A percentile compares a stretch with the other conserved stretches of the same genome.
Conservation (phyloP, 2,329 filamentous ascomycete species). For the Sporothrix humicola region DNA sequence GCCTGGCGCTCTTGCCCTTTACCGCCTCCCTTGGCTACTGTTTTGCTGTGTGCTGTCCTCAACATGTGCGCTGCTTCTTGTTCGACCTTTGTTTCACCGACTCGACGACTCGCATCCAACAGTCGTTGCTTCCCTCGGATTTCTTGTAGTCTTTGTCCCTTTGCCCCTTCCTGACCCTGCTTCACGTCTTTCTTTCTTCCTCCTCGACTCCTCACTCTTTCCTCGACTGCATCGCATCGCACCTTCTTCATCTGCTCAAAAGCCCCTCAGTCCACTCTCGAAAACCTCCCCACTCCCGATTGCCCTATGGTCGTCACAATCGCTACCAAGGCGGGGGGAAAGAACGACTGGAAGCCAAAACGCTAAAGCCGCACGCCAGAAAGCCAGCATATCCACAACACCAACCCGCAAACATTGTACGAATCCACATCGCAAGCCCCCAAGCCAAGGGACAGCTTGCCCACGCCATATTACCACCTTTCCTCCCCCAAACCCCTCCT, state of each 20-base stretch:
- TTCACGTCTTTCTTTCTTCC: background rate
- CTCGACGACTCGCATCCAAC: background rate
- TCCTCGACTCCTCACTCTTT: background rate
- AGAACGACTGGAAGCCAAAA: slow-evolving; percentile 24
- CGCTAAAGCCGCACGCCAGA: slow-evolving; percentile 26
- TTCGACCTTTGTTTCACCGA: slow-evolving; percentile 1
- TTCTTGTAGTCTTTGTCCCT: background rate
- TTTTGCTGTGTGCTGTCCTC: background rate
- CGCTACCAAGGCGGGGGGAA: slow-evolving; percentile 24
- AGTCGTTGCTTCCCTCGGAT: background rate
- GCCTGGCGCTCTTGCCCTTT: slow-evolving; percentile 1
- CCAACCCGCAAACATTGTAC: slow-evolving; percentile 12
- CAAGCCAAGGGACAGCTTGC: slow-evolving; percentile 3
- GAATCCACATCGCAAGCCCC: slow-evolving; percentile 22
- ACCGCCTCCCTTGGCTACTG: slow-evolving; percentile 16
- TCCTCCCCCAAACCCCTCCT: slow-evolving; percentile 16
- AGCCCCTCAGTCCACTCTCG: too few relatives aligned
- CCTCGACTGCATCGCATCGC: background rate
- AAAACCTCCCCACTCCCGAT: background rate
- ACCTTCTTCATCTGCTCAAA: background rate
- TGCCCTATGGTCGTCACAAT: slow-evolving; percentile 19
- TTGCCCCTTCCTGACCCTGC: background rate
- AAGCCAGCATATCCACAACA: slow-evolving; percentile 17
- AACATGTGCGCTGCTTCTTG: background rate
- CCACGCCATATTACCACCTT: slow-evolving; percentile 4